Evolutionary conservation across 495 filamentous ascomycete species (phyloP), one percentile per base, ranked within the genome.

Genomic region (Tuber microsphaerosporum): DNA sequence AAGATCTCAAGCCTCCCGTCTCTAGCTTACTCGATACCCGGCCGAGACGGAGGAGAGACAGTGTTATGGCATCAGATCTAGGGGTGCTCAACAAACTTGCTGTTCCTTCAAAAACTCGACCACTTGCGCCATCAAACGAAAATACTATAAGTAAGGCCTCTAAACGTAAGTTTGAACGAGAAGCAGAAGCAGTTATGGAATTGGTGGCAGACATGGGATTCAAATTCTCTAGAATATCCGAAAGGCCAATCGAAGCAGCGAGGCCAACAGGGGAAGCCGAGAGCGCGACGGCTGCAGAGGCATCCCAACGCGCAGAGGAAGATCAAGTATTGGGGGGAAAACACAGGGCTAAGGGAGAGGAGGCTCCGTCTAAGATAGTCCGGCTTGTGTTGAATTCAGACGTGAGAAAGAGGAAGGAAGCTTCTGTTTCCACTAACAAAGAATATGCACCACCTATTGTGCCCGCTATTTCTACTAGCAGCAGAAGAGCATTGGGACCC

Each of bases 401-500:
- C 16, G 56, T 26, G 14, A 65, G 56, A 34, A 65, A 34, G 31
- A 65, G 26, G 56, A 65, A 65, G 56, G 56, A 65, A 65, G 56
- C 56, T 34, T 19, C 56, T 34, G 26, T 65, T 34, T 65, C 56
- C 26, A 9, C 34, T 65, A 26, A 6, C 26, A 26, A 65, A 65
- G 26, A 65, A 65, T 65, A 65, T 34, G 56, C 56, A n/a, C 56
- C 26, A 4, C 26, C 56, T 65, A 19, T 65, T 12, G 74, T 68
- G 37, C 56, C 71, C 14, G 44, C 73, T 16, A 72, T 71, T 73
- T 74, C 75, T 41, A 73, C 61, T 22, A 81, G 45, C 41, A 70
- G 74, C 34, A 85, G 89, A 70, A 89, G 86, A 81, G 87, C 87
- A 39, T 86, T 91, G 65, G 88, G 89, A 68, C 88, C 89, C 68